phyloP scores from a whole-genome alignment of 225 moss, liverwort and hornwort species.

The Lunularia cruciata region DNA sequence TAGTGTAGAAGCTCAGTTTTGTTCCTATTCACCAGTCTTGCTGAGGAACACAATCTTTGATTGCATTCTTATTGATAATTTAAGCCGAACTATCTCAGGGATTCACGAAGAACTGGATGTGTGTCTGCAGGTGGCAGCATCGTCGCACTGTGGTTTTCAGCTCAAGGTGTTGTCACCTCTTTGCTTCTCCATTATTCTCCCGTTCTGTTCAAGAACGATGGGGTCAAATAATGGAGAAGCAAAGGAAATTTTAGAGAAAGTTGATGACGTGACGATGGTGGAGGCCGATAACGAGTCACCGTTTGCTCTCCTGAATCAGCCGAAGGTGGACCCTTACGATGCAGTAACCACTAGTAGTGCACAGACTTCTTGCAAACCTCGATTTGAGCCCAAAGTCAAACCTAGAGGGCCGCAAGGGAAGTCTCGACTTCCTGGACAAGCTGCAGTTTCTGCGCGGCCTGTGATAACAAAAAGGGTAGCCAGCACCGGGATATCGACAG shows the following conservation, averaged over 20 bases:
- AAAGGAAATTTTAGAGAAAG: constrained; percentile 2
- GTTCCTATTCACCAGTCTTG: too few relatives aligned
- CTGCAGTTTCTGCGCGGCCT: constrained; percentile 8
- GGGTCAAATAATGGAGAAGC: constrained; percentile 34
- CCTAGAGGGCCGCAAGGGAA: constrained; percentile 34
- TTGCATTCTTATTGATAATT: too few relatives aligned
- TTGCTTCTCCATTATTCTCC: constrained; percentile 19
- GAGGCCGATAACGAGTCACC: constrained; percentile 28
- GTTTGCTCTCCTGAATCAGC: constrained; percentile 22
- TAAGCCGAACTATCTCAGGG: too few relatives aligned
- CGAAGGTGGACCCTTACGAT: constrained; percentile 35
- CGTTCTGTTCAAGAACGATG: constrained; percentile 15
- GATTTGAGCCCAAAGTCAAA: constrained; percentile 43
- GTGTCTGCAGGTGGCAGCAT: too few relatives aligned
- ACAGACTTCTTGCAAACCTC: constrained; percentile 22
- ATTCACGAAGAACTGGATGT: too few relatives aligned
- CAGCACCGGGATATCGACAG: neutral
- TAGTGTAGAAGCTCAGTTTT: too few relatives aligned
- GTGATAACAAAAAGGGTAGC: neutral
- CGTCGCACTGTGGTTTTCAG: too few relatives aligned
- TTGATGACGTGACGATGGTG: constrained; percentile 21
- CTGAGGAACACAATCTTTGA: too few relatives aligned
- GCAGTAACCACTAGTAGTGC: neutral
- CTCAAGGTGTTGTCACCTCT: too few relatives aligned
- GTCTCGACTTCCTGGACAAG: constrained; percentile 16